These are phyloP conservation scores for Cadophora sp. DNA, from an alignment of 2,329 filamentous ascomycete genomes.

Conservation along the genomic window DNA sequence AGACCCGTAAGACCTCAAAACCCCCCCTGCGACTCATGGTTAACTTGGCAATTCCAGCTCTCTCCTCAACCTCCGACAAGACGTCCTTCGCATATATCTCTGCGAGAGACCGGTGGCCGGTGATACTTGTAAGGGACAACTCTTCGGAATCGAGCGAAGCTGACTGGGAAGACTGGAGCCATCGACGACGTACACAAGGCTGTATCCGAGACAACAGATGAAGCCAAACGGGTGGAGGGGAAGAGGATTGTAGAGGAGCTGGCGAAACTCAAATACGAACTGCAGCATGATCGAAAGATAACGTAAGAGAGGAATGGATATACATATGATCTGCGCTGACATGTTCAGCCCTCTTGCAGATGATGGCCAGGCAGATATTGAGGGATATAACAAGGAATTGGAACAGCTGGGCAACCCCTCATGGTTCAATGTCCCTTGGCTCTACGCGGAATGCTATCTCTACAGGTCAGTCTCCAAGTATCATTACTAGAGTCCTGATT, in stretches of 20 bases:
- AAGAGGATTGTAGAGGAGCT: slow-evolving; percentile 84
- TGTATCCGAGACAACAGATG: slow-evolving; percentile 59
- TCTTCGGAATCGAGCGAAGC: slow-evolving; percentile 18
- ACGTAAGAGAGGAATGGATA: slow-evolving; percentile 59
- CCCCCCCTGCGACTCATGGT: not conserved
- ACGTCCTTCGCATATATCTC: slow-evolving; percentile 88
- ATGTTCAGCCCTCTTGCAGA: slow-evolving; percentile 55
- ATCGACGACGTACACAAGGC: slow-evolving; percentile 94
- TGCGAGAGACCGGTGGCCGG: slow-evolving; percentile 87
- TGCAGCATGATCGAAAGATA: slow-evolving; percentile 85
- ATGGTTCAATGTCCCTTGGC: slow-evolving; percentile 89
- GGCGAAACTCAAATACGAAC: slow-evolving; percentile 87
- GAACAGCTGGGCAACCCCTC: slow-evolving; percentile 73
- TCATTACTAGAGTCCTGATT: not conserved
- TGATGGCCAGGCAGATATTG: slow-evolving; percentile 60
- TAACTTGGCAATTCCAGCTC: slow-evolving; percentile 57
- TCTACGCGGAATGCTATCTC: slow-evolving; percentile 93
- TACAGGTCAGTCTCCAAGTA: slow-evolving; percentile 62
- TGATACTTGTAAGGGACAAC: slow-evolving; percentile 74
- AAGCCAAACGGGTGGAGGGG: slow-evolving; percentile 76
- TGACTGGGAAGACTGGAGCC: slow-evolving; percentile 73
- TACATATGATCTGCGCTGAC: slow-evolving; percentile 56
- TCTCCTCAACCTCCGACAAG: slow-evolving; percentile 79
- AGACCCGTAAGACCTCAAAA: slow-evolving; percentile 64
- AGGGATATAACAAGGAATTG: slow-evolving; percentile 85